Evolutionary conservation across 305 asterid species (phyloP), one percentile per base, ranked within the genome.

Genomic region (Andrographis paniculata): DNA sequence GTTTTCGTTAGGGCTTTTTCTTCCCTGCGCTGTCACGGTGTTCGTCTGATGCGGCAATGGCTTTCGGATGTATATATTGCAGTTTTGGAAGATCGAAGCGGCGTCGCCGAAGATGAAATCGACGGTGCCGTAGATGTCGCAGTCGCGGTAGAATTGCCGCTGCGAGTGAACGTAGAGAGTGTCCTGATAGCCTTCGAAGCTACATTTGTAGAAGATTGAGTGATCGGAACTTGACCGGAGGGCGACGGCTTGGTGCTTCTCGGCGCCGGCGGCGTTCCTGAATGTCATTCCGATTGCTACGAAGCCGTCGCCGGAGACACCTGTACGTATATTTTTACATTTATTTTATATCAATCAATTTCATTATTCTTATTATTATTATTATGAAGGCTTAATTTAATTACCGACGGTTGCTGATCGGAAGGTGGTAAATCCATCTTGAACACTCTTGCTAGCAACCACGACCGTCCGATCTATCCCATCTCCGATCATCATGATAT

Each of bases 321-420:
- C 87, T 78, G 70, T 61, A 57, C 13, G 7, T 5, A 16, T n/a
- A 16, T 9, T 5, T 16, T 0, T 0, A 6, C 9, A 17, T 8
- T 6, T 54, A 5, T 5, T 1, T 3, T n/a, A 8, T 6, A 33
- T 6, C 6, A 6, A 13, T 13, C 8, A 5, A 33, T 33, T 5
- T 7, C 11, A 6, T 33, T 7, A 33, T 7, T 5, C 1, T 6
- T 33, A 11, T 7, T 33, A 11, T 6, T 10, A 33, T 7, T 7
- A 33, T 33, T 5, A 33, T 7, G n/a, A 7, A 33, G 38, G n/a
- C 14, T 7, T 33, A 11, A 27, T 6, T 5, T 5, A 27, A 9
- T 62, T 31, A 81, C 93, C 87, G 40, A 78, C 75, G 49, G 87
- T 81, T 45, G 87, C 93, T n/a, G 93, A 78, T 23, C 72, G 67